Conservation (phyloP, 2,329 filamentous ascomycete species). For the Furcasterigmium furcatum region DNA sequence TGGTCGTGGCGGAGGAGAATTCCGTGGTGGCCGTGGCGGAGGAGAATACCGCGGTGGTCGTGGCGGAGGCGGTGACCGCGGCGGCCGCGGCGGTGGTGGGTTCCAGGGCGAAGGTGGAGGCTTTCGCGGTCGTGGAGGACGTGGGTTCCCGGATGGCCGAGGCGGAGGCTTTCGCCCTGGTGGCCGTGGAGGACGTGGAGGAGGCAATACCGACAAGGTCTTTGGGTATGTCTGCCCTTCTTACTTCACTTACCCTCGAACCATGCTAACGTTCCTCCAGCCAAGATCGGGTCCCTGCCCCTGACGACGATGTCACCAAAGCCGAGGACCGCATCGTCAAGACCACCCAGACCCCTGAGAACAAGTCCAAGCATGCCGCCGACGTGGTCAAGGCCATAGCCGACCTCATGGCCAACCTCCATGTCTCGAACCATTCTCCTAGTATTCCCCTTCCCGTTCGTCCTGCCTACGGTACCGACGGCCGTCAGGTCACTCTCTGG, state of each 20-base stretch:
- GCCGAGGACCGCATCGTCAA: conserved; percentile 38
- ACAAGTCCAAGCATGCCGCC: not conserved
- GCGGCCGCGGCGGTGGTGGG: conserved; percentile 7
- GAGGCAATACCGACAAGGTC: conserved; percentile 7
- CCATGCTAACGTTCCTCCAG: conserved; percentile 4
- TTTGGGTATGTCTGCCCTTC: conserved; percentile 9
- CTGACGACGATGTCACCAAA: conserved; percentile 22
- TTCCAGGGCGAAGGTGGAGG: conserved; percentile 3
- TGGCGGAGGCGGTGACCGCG: conserved; percentile 12
- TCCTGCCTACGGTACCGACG: conserved; percentile 45
- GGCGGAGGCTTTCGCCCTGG: conserved; percentile 11
- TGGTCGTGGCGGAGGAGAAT: conserved; percentile 5
- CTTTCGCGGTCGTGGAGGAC: conserved; percentile 11
- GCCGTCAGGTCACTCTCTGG: conserved; percentile 42
- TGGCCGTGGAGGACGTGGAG: conserved; percentile 13
- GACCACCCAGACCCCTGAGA: conserved; percentile 20
- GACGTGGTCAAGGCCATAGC: conserved; percentile 19
- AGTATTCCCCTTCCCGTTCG: conserved; percentile 35
- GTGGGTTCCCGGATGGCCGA: conserved; percentile 8
- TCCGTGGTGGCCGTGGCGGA: conserved; percentile 12
- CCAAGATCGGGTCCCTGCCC: conserved; percentile 10
- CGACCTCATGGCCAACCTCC: conserved; percentile 2
- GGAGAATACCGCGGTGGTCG: conserved; percentile 9
- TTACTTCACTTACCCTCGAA: conserved; percentile 10
- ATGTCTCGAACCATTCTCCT: not conserved